A percentile compares a stretch with the other conserved stretches of the same genome.
Conservation (phyloP, 2,329 filamentous ascomycete genomes). For the Setomelanomma holmii region DNA sequence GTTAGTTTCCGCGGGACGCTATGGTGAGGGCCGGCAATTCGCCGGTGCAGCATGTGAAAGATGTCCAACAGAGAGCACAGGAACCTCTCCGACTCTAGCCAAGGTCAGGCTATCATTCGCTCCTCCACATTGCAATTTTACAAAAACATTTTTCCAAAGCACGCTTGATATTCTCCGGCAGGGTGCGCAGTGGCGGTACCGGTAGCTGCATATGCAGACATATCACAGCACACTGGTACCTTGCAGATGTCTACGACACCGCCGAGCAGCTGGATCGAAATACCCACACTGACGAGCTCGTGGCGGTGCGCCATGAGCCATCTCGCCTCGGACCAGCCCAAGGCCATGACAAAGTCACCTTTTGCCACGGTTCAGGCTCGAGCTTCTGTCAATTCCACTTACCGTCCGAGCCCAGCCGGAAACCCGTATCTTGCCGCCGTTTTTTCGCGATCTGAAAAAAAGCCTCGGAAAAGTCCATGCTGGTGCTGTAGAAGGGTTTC, state of each 20-base stretch:
- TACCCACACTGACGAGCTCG: not conserved
- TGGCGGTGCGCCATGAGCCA: conserved; percentile 30
- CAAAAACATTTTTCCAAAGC: conserved; percentile 8
- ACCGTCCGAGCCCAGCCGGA: conserved; percentile 38
- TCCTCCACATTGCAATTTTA: conserved; percentile 4
- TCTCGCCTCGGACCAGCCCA: conserved; percentile 19
- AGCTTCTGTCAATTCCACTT: conserved; percentile 40
- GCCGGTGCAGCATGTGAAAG: conserved; percentile 4
- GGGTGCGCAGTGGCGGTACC: not conserved
- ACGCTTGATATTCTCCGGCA: conserved; percentile 6
- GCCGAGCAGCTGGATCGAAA: not conserved
- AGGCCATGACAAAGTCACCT: conserved; percentile 21
- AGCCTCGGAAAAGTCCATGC: conserved; percentile 25
- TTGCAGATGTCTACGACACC: conserved; percentile 5
- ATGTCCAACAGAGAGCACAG: conserved; percentile 7
- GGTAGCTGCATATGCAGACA: conserved; percentile 10
- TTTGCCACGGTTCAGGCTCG: conserved; percentile 42
- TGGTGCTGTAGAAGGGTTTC: conserved; percentile 23
- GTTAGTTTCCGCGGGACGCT: conserved; percentile 25
- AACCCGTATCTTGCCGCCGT: conserved; percentile 26
- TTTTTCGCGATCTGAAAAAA: conserved; percentile 10
- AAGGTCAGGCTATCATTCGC: conserved; percentile 7
- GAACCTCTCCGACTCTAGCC: conserved; percentile 12
- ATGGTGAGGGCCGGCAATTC: conserved; percentile 13
- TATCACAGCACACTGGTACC: conserved; percentile 13